Conservation (phyloP, 116 monocot species). For the Phalaenopsis hybrid region DNA sequence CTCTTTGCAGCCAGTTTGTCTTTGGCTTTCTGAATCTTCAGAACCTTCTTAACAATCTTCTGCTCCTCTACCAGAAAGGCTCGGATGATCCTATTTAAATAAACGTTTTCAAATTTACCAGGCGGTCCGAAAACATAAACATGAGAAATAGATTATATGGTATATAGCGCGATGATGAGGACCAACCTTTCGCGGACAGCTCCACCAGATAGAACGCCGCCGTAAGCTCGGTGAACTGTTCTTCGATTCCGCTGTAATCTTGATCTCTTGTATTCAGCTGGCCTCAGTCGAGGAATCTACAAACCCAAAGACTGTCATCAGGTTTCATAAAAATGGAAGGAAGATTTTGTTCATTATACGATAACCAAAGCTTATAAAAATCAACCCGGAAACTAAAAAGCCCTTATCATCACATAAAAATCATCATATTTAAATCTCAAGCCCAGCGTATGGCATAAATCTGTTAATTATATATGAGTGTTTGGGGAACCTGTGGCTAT, state of each 20-base stretch:
- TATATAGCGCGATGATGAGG: background rate
- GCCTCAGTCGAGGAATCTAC: slow-evolving; percentile 80
- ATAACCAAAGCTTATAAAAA: too few species aligned
- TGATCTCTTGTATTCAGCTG: slow-evolving; percentile 72
- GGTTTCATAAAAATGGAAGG: background rate
- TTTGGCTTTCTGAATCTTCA: slow-evolving; percentile 87
- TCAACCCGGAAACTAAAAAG: too few species aligned
- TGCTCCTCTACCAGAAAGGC: slow-evolving; percentile 84
- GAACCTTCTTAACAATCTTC: slow-evolving; percentile 88
- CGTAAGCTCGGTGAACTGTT: slow-evolving; percentile 85
- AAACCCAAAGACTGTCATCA: background rate
- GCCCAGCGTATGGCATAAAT: too few species aligned
- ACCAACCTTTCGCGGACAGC: slow-evolving; percentile 74
- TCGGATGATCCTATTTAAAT: slow-evolving; percentile 50
- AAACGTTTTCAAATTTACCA: background rate
- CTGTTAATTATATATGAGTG: too few species aligned
- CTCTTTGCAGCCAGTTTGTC: slow-evolving; percentile 55
- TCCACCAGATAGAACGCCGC: slow-evolving; percentile 69
- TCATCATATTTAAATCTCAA: too few species aligned
- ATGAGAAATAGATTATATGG: background rate
- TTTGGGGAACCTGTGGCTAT: too few species aligned
- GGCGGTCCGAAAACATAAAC: background rate
- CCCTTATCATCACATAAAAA: too few species aligned
- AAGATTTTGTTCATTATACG: too few species aligned
- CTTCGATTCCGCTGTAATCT: slow-evolving; percentile 69